phyloP scores from a whole-genome alignment of 2,329 filamentous ascomycete genomes.

The Fusarium xylarioides region DNA sequence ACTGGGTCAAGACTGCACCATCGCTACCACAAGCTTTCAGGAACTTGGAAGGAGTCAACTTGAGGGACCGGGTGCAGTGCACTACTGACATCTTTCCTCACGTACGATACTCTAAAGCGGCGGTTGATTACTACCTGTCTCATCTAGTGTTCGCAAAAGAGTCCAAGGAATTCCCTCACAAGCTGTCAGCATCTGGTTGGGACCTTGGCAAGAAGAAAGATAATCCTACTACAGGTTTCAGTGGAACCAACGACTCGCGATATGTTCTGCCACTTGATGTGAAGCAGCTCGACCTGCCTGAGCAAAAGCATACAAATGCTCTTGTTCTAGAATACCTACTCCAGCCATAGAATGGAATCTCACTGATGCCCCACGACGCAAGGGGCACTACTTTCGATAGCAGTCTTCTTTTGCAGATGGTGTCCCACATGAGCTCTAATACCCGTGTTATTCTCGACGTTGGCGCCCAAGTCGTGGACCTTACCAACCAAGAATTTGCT shows the following conservation, averaged over 20 bases:
- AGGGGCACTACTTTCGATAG: slow-evolving; percentile 36
- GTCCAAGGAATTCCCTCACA: slow-evolving; percentile 69
- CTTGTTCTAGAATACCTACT: slow-evolving; percentile 69
- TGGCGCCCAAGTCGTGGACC: slow-evolving; percentile 74
- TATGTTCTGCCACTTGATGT: slow-evolving; percentile 66
- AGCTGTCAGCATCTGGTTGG: slow-evolving; percentile 74
- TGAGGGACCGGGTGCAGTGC: slow-evolving; percentile 63
- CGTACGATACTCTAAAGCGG: slow-evolving; percentile 60
- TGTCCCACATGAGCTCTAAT: slow-evolving; percentile 50
- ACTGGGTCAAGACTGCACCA: slow-evolving; percentile 54
- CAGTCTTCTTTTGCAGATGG: slow-evolving; percentile 53
- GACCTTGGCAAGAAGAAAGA: slow-evolving; percentile 62
- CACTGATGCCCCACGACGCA: not conserved
- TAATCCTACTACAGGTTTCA: slow-evolving; percentile 70
- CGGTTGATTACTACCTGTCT: slow-evolving; percentile 71
- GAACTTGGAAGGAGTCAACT: slow-evolving; percentile 63
- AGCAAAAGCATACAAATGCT: slow-evolving; percentile 72
- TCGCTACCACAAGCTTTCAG: slow-evolving; percentile 50
- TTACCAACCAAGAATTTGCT: slow-evolving; percentile 65
- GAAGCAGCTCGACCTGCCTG: slow-evolving; percentile 61
- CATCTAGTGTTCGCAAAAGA: slow-evolving; percentile 68
- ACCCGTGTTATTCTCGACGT: slow-evolving; percentile 71
- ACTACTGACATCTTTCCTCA: slow-evolving; percentile 59
- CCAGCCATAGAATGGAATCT: slow-evolving; percentile 57
- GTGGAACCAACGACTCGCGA: slow-evolving; percentile 72